Base-by-base conservation (phyloP, 108 stramenopile species). In the Cyclostephanos invisitatus region DNA sequence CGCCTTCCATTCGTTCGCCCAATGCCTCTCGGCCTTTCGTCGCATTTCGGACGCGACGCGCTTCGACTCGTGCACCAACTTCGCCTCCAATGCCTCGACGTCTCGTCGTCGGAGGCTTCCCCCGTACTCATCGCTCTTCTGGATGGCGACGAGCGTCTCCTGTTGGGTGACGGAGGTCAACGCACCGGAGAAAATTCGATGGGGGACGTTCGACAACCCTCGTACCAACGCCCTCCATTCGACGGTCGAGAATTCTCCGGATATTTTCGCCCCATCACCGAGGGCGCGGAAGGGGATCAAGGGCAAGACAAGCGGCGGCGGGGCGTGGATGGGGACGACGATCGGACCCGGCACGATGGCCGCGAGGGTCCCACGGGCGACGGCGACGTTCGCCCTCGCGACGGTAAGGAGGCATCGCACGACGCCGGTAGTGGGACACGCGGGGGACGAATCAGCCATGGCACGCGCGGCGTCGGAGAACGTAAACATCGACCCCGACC, bases 401-500 rank as follows among this genome's bases (percentile, higher is more conserved):
- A 79, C 67, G 35, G 61, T 62, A 42, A 79, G 47, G 17, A 44
- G 21, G 46, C 78, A 79, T 10, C 48, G 48, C 57, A 79, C 51
- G 25, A 49, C 42, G 2, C 67, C 67, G 20, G 67, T 47, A 7
- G 17, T 32, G 0, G 17, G 44, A 28, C 64, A 48, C 21, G n/a
- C 55, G 3, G 21, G 18, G 2, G 78, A 72, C 0, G 70, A 63
- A 8, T 75, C 55, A 37, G 62, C 60, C 75, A 91, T 88, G 4
- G 83, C 46, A 14, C 42, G 59, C 64, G 85, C 85, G 9, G 89
- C 87, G 42, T 89, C 72, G 10, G 57, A 28, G 56, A 93, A 91
- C 20, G 78, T 72, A 67, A 77, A 73, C 32, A 32, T 32, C 32
- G 32, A 32, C 4, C 32, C 75, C 32, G 32, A 32, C 4, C 32